Evolutionary conservation across 208 protist species (phyloP), one percentile per base, ranked within the genome.

Genomic region (Crithidia expoeki): DNA sequence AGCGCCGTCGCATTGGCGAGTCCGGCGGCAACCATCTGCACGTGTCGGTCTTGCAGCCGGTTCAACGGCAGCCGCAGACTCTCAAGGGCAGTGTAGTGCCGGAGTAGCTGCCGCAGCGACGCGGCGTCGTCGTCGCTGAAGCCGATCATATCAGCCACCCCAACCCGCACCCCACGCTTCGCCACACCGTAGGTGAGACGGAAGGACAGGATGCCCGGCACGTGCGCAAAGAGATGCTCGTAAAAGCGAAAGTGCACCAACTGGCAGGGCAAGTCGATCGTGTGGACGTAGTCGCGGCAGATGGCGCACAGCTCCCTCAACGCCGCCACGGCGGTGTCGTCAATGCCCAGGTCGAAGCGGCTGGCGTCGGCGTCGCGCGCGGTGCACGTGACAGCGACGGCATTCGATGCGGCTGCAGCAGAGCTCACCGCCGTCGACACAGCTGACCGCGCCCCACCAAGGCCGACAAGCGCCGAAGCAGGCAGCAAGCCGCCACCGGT

Each of bases 51-150:
- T 40, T 83, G 68, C 42, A 97, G 63, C 1, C 79, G 71, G 76
- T 95, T 96, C 55, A 75, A 64, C 5, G 94, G 88, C 59, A 97
- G 79, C 23, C 76, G 70, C 30, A 97, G 74, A 14, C 56, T 68
- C 33, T 78, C 68, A 16, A 97, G 74, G 4, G 73, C 53, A 17
- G 68, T 36, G 70, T 88, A 90, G 61, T 68, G 71, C 19, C 57
- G 59, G 23, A 97, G 76, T 36, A 95, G 69, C 28, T 78, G 61
- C 19, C 81, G 74, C 30, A 97, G 51, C 58, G 55, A 64, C 3
- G 80, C 59, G 2, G 88, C 89, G 70, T 97, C 93, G 16, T 68
- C 63, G 50, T 96, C 81, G 32, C 49, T 51, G 69, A 97, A 95
- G 47, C 93, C 91, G 23, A 93, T 81, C 86, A 92, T 80, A 74